These are phyloP conservation scores for Capsella bursapastoris DNA, from an alignment of 345 rosid species.

Conservation along the genomic window DNA sequence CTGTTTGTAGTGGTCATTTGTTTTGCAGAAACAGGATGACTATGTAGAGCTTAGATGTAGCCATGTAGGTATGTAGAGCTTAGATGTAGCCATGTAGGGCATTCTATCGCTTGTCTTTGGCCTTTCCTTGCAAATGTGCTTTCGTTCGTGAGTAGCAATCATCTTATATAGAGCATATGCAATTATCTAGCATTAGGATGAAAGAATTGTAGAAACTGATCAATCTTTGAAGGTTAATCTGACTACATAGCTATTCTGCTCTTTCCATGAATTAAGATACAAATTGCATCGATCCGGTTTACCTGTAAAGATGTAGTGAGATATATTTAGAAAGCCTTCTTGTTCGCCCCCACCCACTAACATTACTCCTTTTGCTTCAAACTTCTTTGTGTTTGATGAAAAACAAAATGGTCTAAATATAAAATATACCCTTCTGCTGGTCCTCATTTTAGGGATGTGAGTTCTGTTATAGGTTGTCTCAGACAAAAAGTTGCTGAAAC, in stretches of 20 bases:
- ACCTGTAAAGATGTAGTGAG: constrained; percentile 6
- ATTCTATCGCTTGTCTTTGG: neutral
- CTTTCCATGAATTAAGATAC: constrained; percentile 11
- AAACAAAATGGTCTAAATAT: neutral
- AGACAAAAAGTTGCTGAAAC: constrained; percentile 76
- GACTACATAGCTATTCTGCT: neutral
- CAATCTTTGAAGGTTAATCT: constrained; percentile 11
- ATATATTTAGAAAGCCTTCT: neutral
- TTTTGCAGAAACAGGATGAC: neutral
- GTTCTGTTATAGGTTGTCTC: constrained; percentile 64
- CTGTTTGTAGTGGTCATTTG: neutral
- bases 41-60: no score
- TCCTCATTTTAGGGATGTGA: constrained; percentile 19
- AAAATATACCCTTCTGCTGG: constrained; percentile 21
- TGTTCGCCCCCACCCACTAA: neutral
- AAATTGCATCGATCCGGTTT: neutral
- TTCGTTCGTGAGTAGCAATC: neutral
- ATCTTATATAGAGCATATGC: neutral
- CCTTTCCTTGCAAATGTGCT: neutral
- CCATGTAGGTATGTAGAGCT: no score
- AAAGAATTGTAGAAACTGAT: neutral
- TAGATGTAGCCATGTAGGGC: no score
- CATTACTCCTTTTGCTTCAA: constrained; percentile 2
- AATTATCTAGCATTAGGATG: constrained; percentile 1
- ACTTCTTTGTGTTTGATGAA: constrained; percentile 11